Percentiles rank a stretch among this genome's conserved stretches.
Conservation (phyloP, 1,284 basidiomycete genomes). For the Stygiomarasmius scandens region DNA sequence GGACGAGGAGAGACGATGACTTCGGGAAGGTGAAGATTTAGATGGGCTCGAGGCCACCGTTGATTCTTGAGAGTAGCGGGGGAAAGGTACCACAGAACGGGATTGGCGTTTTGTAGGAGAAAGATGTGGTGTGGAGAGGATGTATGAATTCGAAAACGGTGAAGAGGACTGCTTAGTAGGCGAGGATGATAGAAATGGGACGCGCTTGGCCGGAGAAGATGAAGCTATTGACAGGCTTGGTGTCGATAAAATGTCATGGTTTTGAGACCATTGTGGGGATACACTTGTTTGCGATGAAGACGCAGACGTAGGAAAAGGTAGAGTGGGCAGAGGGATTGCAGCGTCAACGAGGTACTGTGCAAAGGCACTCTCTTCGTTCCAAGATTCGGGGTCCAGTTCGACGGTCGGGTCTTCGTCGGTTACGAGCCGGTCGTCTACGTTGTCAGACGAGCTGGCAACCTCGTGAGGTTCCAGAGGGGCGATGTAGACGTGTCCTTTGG, state of each 20-base stretch:
- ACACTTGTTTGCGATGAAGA: too few species aligned
- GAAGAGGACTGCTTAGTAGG: background rate
- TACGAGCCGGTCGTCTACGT: background rate
- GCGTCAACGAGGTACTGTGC: background rate
- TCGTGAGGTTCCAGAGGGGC: slow-evolving; percentile 25
- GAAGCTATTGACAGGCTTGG: background rate
- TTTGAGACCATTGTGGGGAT: background rate
- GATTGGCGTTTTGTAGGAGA: background rate
- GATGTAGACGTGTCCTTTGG: slow-evolving; percentile 47
- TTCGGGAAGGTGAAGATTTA: slow-evolving; percentile 14
- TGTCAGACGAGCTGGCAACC: slow-evolving; percentile 11
- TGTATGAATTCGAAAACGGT: background rate
- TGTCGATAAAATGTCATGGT: background rate
- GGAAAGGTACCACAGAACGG: background rate
- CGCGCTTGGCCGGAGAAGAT: background rate
- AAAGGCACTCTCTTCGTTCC: slow-evolving; percentile 22
- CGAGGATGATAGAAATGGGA: background rate
- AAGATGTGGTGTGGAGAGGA: background rate
- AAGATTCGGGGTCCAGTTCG: slow-evolving; percentile 5
- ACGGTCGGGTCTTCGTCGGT: slow-evolving; percentile 8
- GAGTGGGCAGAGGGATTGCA: background rate
- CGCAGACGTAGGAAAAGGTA: background rate
- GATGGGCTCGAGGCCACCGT: too few species aligned
- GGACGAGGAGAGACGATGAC: background rate
- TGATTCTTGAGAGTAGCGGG: background rate